Evolutionary conservation across 495 filamentous ascomycete genomes (phyloP).

Genomic region (Penicillium malachiteum): DNA sequence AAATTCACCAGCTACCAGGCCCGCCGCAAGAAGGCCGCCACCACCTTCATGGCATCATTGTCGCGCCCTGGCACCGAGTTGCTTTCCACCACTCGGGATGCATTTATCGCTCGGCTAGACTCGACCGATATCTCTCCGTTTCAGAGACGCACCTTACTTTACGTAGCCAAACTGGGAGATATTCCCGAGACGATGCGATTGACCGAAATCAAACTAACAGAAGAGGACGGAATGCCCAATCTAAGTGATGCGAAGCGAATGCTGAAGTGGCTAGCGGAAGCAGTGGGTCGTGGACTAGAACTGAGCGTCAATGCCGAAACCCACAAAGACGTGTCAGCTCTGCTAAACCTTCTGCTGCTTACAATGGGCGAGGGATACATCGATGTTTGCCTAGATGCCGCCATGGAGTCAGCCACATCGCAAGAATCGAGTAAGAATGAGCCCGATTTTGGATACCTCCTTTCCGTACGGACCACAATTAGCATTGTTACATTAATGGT

Average conservation of each 20-base stretch:
- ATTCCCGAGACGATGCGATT: conserved; percentile 50
- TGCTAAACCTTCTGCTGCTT: conserved; percentile 79
- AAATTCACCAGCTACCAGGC: conserved; percentile 94
- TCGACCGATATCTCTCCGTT: conserved; percentile 79
- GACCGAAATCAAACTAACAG: conserved; percentile 80
- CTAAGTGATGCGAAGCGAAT: conserved; percentile 89
- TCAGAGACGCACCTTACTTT: conserved; percentile 81
- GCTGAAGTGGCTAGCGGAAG: conserved; percentile 97
- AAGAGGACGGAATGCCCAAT: conserved; percentile 81
- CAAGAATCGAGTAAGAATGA: conserved; percentile 78
- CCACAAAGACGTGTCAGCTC: conserved; percentile 87
- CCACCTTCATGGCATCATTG: conserved; percentile 84
- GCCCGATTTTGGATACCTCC: conserved; percentile 84
- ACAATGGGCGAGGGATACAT: conserved; percentile 94
- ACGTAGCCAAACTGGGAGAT: conserved; percentile 70
- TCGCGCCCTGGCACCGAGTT: conserved; percentile 84
- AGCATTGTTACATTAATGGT: conserved; percentile 91
- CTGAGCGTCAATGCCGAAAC: conserved; percentile 82
- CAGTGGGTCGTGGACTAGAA: conserved; percentile 88
- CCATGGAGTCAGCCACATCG: conserved; percentile 67
- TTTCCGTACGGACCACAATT: conserved; percentile 73
- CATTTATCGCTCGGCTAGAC: conserved; percentile 81
- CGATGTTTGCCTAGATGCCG: conserved; percentile 89
- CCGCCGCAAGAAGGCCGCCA: conserved; percentile 77
- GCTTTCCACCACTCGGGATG: conserved; percentile 70